Evolutionary conservation across 352 stramenopile genomes (phyloP).

Genomic region (Bremia lactucae): DNA sequence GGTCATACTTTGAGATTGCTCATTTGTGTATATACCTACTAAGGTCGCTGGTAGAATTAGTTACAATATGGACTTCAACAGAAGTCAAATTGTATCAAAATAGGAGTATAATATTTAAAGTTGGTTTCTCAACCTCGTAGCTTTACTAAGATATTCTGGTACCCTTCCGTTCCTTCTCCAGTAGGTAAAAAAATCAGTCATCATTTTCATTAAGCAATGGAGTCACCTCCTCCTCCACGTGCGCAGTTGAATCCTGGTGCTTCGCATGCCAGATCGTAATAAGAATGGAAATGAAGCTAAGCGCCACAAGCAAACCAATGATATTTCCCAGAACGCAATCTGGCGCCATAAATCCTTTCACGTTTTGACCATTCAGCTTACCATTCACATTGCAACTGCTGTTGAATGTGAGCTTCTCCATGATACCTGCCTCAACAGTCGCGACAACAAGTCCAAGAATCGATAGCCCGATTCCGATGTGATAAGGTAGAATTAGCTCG

Average conservation of each 20-base stretch:
- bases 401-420: slow-evolving; percentile 83
- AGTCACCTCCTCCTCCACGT: slow-evolving; percentile 24
- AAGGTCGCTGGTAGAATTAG: too few relatives aligned
- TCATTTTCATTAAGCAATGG: too few relatives aligned
- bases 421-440: slow-evolving; percentile 54
- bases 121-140: too few relatives aligned
- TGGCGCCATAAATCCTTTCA: slow-evolving; percentile 59
- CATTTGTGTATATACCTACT: too few relatives aligned
- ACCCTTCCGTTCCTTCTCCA: too few relatives aligned
- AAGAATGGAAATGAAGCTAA: slow-evolving; percentile 31
- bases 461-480: slow-evolving; percentile 53
- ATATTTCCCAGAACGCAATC: slow-evolving; percentile 71
- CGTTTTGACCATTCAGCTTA: slow-evolving; percentile 40
- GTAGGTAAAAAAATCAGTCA: too few relatives aligned
- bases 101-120: too few relatives aligned
- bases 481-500: slow-evolving; percentile 36
- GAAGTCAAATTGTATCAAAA: too few relatives aligned
- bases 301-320: slow-evolving; percentile 50
- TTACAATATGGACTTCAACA: too few relatives aligned
- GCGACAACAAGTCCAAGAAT: slow-evolving; percentile 53
- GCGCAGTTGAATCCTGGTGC: slow-evolving; percentile 11
- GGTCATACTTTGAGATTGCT: too few relatives aligned
- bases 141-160: too few relatives aligned
- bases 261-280: slow-evolving; percentile 48
- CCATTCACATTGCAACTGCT: slow-evolving; percentile 74